phyloP scores from a whole-genome alignment of 2,329 filamentous ascomycete genomes.

The Fusarium brachygibbosum region DNA sequence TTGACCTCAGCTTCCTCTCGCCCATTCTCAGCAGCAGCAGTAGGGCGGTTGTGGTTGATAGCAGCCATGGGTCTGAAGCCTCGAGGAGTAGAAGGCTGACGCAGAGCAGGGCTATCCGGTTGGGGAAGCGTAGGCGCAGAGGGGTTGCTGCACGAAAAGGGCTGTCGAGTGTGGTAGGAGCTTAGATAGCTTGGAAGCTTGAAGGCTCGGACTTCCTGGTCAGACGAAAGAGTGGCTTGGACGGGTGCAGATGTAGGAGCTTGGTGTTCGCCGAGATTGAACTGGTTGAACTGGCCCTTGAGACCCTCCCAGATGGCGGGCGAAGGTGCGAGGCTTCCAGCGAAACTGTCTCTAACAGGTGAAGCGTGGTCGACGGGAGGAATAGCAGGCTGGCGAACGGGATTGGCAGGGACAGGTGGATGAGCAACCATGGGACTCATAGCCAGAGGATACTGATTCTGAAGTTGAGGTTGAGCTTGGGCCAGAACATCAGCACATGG shows the following conservation, averaged over 20 bases:
- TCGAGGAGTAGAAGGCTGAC: slow-evolving; percentile 6
- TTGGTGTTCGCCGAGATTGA: slow-evolving; percentile 5
- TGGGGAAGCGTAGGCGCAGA: neutral
- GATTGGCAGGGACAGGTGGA: slow-evolving; percentile 3
- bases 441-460: neutral
- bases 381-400: slow-evolving; percentile 16
- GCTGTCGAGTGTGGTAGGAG: neutral
- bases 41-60: slow-evolving; percentile 16
- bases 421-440: neutral
- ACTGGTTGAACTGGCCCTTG: slow-evolving; percentile 17
- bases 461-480: neutral
- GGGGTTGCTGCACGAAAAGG: neutral
- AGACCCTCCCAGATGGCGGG: slow-evolving; percentile 32
- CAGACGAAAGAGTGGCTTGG: neutral
- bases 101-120: neutral
- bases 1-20: neutral
- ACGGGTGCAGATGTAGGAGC: neutral
- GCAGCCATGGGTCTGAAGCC: slow-evolving; percentile 47
- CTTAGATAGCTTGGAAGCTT: slow-evolving; percentile 13
- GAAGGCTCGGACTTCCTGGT: slow-evolving; percentile 2
- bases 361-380: slow-evolving; percentile 11
- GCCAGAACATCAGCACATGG: neutral
- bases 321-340: slow-evolving; percentile 19
- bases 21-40: neutral
- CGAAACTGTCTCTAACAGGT: slow-evolving; percentile 8